A percentile compares a stretch with the other conserved stretches of the same genome.
Conservation (phyloP, 768 basidiomycete species). For the Hygrocybe punicea region DNA sequence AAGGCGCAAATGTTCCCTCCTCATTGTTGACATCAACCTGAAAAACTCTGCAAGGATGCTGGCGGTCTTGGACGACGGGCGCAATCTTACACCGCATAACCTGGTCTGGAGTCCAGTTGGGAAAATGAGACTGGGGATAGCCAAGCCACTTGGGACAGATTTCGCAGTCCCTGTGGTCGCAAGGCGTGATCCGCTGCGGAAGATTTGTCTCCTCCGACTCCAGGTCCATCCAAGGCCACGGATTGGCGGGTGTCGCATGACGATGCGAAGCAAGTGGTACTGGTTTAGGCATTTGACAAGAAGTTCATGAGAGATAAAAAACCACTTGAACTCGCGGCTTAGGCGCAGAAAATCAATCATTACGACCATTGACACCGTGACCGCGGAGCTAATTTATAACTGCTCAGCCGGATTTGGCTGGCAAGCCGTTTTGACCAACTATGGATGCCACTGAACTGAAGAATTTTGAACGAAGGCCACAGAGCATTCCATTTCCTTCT, state of each 20-base stretch:
- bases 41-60: conserved; percentile 31
- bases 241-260: conserved; percentile 43
- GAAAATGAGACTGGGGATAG: conserved; percentile 53
- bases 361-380: too few species aligned
- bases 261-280: conserved; percentile 35
- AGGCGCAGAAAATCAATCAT: too few species aligned
- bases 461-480: background rate
- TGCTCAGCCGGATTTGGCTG: too few species aligned
- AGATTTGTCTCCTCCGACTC: conserved; percentile 1
- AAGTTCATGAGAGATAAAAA: too few species aligned
- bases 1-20: conserved; percentile 1
- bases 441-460: too few species aligned
- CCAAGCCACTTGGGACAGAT: conserved; percentile 1
- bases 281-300: conserved; percentile 18
- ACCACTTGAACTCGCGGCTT: too few species aligned
- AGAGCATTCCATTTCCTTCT: conserved; percentile 6
- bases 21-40: conserved; percentile 38
- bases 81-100: conserved; percentile 38
- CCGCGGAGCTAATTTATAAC: too few species aligned
- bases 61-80: conserved; percentile 23
- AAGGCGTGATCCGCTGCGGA: background rate
- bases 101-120: conserved; percentile 54
- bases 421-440: too few species aligned
- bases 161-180: conserved; percentile 2
- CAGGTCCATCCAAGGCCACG: conserved; percentile 14